A percentile compares a stretch with the other conserved stretches of the same genome.
Evolutionary conservation across 2,329 filamentous ascomycete genomes (phyloP).

Genomic region (Sporothrix dimorphospora): DNA sequence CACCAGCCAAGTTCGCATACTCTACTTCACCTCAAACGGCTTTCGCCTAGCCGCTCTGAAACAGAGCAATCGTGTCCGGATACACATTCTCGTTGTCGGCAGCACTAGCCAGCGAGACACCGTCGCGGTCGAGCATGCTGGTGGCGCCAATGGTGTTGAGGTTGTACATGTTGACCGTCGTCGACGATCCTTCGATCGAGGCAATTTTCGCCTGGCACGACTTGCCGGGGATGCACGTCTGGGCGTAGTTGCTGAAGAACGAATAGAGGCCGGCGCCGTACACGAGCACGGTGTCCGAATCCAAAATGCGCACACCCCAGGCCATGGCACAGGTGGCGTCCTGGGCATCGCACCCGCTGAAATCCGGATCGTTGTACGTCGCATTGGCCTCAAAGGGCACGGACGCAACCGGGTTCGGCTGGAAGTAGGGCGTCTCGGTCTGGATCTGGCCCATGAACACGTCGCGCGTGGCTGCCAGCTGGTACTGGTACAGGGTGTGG

Average conservation of each 20-base stretch:
- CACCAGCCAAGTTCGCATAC: too few species aligned
- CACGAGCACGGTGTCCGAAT: slow-evolving; percentile 57
- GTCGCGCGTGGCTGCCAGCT: slow-evolving; percentile 62
- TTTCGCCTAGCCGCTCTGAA: not conserved
- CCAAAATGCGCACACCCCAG: slow-evolving; percentile 67
- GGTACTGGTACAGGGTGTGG: slow-evolving; percentile 69
- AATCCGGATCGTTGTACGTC: slow-evolving; percentile 56
- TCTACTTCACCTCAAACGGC: too few species aligned
- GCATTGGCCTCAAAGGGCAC: slow-evolving; percentile 55
- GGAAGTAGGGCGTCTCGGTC: slow-evolving; percentile 73
- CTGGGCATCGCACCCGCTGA: slow-evolving; percentile 46
- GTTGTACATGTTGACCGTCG: slow-evolving; percentile 47
- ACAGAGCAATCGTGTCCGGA: slow-evolving; percentile 45
- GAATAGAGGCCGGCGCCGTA: slow-evolving; percentile 70
- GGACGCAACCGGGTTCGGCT: slow-evolving; percentile 63
- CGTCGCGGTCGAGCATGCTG: slow-evolving; percentile 47
- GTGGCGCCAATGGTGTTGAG: slow-evolving; percentile 51
- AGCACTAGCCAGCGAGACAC: slow-evolving; percentile 42
- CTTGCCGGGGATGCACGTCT: slow-evolving; percentile 49
- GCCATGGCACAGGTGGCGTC: slow-evolving; percentile 54
- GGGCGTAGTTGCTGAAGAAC: slow-evolving; percentile 68
- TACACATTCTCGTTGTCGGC: slow-evolving; percentile 47
- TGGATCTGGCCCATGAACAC: slow-evolving; percentile 68
- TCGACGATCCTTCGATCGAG: slow-evolving; percentile 37
- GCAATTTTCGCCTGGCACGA: slow-evolving; percentile 54